Evolutionary conservation across 805 yeast species (phyloP).

Genomic region (Peterozyma toletana): DNA sequence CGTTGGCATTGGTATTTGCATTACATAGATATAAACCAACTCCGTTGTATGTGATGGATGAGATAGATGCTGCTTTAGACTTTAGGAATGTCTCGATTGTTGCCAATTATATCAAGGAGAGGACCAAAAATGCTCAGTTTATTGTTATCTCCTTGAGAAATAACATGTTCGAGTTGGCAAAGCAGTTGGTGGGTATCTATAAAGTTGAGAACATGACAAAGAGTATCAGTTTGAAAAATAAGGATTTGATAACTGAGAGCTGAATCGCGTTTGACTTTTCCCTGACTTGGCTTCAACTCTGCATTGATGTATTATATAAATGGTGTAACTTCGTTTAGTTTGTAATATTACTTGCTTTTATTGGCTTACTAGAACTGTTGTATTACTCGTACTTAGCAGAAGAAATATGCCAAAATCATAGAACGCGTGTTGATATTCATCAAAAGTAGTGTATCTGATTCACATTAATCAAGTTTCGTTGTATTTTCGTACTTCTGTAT

Average conservation of each 20-base stretch:
- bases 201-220: constrained; percentile 87
- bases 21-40: constrained; percentile 95
- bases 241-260: constrained; percentile 26
- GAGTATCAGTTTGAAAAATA: constrained; percentile 72
- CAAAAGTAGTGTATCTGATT: no score
- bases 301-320: no score
- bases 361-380: no score
- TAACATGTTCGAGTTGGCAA: constrained; percentile 96
- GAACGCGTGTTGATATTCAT: no score
- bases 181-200: constrained; percentile 91
- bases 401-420: no score
- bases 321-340: no score
- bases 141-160: constrained; percentile 91
- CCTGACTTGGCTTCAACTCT: no score
- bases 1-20: constrained; percentile 93
- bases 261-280: no score
- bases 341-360: no score
- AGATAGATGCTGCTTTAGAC: constrained; percentile 97
- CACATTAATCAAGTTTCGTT: no score
- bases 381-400: no score
- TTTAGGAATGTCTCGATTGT: constrained; percentile 95
- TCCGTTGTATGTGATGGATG: constrained; percentile 97
- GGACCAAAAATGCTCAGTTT: constrained; percentile 95
- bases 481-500: no score
- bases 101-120: constrained; percentile 91